These are phyloP conservation scores for Pseudocercospora eumusae DNA, from an alignment of 2,329 filamentous ascomycete species.

Conservation along the genomic window DNA sequence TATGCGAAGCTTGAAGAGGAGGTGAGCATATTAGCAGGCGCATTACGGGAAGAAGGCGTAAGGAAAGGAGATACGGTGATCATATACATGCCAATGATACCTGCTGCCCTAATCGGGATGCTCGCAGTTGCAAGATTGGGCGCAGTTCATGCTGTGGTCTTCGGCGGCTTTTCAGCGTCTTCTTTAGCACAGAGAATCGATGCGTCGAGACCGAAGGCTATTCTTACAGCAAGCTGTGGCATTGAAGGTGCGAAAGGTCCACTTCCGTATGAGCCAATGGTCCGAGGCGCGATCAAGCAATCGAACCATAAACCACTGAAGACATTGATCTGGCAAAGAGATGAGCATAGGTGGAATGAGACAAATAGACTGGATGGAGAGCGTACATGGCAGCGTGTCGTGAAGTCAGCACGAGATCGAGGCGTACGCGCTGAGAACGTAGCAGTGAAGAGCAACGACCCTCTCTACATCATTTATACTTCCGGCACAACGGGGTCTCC, in stretches of 20 bases:
- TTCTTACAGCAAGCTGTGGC: slow-evolving; percentile 88
- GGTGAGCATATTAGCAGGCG: slow-evolving; percentile 79
- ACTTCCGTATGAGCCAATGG: slow-evolving; percentile 72
- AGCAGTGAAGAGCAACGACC: slow-evolving; percentile 73
- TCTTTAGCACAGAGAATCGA: slow-evolving; percentile 88
- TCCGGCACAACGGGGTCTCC: slow-evolving; percentile 59
- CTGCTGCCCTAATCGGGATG: slow-evolving; percentile 81
- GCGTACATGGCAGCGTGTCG: slow-evolving; percentile 75
- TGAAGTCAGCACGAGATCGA: slow-evolving; percentile 68
- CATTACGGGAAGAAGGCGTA: slow-evolving; percentile 79
- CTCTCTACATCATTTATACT: slow-evolving; percentile 89
- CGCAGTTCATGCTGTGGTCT: slow-evolving; percentile 87
- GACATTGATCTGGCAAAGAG: slow-evolving; percentile 81
- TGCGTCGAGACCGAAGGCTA: slow-evolving; percentile 69
- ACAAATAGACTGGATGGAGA: slow-evolving; percentile 68
- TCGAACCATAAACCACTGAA: slow-evolving; percentile 70
- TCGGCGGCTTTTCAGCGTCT: slow-evolving; percentile 82
- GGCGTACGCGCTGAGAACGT: slow-evolving; percentile 72
- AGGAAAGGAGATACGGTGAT: slow-evolving; percentile 82
- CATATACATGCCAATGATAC: slow-evolving; percentile 97
- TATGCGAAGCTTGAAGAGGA: slow-evolving; percentile 76
- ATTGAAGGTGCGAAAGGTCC: slow-evolving; percentile 84
- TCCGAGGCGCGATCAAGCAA: slow-evolving; percentile 69
- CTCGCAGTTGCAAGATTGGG: slow-evolving; percentile 79
- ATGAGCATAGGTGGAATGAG: slow-evolving; percentile 72